Base-by-base conservation (phyloP, 2,329 filamentous ascomycete genomes). In the Dryadomyces quercus-mongolicae region DNA sequence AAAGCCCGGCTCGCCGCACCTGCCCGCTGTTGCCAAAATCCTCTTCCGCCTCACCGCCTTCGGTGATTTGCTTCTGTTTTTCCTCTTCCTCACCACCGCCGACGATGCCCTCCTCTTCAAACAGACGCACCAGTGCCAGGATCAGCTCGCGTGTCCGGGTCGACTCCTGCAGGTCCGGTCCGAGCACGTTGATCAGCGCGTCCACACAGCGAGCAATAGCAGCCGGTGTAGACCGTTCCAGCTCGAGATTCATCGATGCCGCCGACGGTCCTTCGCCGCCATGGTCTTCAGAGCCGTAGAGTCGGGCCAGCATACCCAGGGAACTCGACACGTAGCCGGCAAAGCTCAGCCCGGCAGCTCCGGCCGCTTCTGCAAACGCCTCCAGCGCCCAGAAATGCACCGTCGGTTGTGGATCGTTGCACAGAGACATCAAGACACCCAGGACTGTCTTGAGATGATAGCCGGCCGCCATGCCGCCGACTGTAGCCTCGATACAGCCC, bases 301-400 rank as follows among this genome's bases (percentile, higher is more conserved):
- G 76, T 64, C 96, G 92, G 20, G 90, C 90, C 20, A 97, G 77
- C 84, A 98, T 94, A 4, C 92, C 93, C 20, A 98, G 77, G 0
- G 90, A 91, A 62, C 89, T 89, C 0, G 89, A 86, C 20, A 96
- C 91, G 63, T 92, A 96, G 40, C 84, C 82, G 0, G 91, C 90
- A 67, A 96, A 98, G 25, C 88, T 92, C 55, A 98, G 74, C 0
- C 93, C 93, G 1, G 93, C 91, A 12, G 92, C 93, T 63, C 96
- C 92, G 2, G 92, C 87, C 13, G 95, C 90, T 52, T 87, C 77
- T 2, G 88, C 85, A 34, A 98, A 70, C 10, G 89, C 92, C 65
- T 96, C 90, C 47, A 98, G 74, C 2, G 94, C 92, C 90, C 91
- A 97, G 65, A 92, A 95, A 68, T 98, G 93, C 9, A 98, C 93